Evolutionary conservation across 2,329 filamentous ascomycete species (phyloP), one percentile per base, ranked within the genome.

Genomic region (Colletotrichum australisinense): DNA sequence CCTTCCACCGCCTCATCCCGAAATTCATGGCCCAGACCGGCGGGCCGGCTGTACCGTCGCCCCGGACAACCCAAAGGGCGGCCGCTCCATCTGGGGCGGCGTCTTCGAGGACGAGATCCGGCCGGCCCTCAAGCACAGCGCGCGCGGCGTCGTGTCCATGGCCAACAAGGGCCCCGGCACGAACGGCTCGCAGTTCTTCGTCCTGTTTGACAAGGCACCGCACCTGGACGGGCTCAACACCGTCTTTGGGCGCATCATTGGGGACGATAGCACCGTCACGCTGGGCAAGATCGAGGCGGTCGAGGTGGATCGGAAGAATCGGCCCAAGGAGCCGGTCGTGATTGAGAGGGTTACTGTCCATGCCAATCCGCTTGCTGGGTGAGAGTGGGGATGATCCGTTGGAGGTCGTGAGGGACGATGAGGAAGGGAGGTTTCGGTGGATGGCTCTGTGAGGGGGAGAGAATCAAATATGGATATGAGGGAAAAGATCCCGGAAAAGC

Each of bases 171-270:
- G 93, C 0, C 91, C 92, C 1, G 88, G 87, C 28, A 93, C 92
- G 55, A 95, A 95, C 79, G 93, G 92, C 19, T 93, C 90, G 62
- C 94, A 97, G 81, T 97, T 97, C 84, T 97, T 95, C 81, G 86
- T 97, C 74, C 91, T 92, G 1, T 93, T 95, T 77, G 93, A 93
- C 73, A 91, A 93, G 76, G 93, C 94, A 30, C 90, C 93, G 49
- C 94, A 97, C 83, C 85, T 97, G 55, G 94, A 97, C 81, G 94
- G 94, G 5, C 89, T 94, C 80, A 97, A 97, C 80, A 95, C 94
- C 0, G 92, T 96, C 2, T 96, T 97, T 83, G 94, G 94, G 12
- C 92, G 92, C 81, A 86, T 96, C 42, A 86, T 93, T 69, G 91
- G 89, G 49, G 91, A 93, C 77, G 90, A 91, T 57, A 88, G 89